A percentile compares a stretch with the other conserved stretches of the same genome.
Evolutionary conservation across 306 rosid species (phyloP).

Genomic region (Vachellia pachyceras): DNA sequence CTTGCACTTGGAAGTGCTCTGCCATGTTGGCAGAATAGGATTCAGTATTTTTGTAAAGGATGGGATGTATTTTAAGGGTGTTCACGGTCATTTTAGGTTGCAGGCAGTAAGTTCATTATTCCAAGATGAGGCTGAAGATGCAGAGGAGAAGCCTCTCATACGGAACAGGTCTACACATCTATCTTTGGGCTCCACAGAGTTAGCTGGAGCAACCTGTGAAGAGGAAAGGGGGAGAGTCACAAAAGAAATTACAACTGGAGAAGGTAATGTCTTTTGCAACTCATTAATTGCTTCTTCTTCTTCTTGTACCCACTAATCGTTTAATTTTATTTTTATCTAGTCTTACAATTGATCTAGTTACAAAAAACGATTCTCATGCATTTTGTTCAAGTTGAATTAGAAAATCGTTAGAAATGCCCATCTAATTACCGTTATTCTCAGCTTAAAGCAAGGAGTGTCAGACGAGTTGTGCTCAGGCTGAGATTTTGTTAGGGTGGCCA

Average conservation of each 20-base stretch:
- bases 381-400: not conserved
- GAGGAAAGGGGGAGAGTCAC: slow-evolving; percentile 73
- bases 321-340: not conserved
- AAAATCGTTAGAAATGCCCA: not conserved
- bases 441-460: not conserved
- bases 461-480: not conserved
- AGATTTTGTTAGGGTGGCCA: slow-evolving; percentile 3
- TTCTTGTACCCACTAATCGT: not conserved
- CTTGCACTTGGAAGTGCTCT: not conserved
- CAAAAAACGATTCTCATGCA: not conserved
- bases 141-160: slow-evolving; percentile 79
- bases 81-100: slow-evolving; percentile 60
- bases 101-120: slow-evolving; percentile 72
- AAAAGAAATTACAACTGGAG: slow-evolving; percentile 76
- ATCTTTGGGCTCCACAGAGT: slow-evolving; percentile 51
- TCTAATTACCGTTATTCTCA: not conserved
- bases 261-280: slow-evolving; percentile 55
- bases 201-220: slow-evolving; percentile 71
- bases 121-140: too few species aligned
- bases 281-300: not conserved
- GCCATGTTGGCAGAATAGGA: slow-evolving; percentile 22
- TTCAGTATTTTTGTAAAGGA: slow-evolving; percentile 17
- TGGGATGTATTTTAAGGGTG: not conserved
- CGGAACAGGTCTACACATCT: slow-evolving; percentile 68
- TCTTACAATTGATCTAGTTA: slow-evolving; percentile 4